A percentile compares a stretch with the other conserved stretches of the same genome.
Conservation (phyloP, 257 asterid species). For the Leonotis leonurus region DNA sequence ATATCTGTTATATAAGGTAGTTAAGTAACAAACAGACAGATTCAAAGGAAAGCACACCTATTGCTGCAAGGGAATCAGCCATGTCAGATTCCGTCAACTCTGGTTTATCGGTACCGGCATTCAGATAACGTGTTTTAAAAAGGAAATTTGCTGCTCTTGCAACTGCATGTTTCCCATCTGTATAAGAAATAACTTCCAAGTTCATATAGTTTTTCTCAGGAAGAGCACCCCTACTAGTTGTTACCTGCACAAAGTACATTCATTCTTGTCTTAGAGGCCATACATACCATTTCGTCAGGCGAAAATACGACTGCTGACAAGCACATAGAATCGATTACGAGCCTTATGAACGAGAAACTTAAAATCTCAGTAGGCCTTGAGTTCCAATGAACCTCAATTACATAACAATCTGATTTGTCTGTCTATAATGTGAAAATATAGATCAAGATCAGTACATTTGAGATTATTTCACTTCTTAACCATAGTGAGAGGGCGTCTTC, state of each 20-base stretch:
- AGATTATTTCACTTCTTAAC: constrained; percentile 33
- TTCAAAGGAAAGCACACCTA: constrained; percentile 36
- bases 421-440: neutral
- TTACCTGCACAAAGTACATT: constrained; percentile 29
- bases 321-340: neutral
- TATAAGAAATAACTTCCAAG: constrained; percentile 62
- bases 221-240: constrained; percentile 23
- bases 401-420: neutral
- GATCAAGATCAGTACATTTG: constrained; percentile 38
- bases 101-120: constrained; percentile 29
- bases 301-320: neutral
- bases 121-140: constrained; percentile 45
- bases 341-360: neutral
- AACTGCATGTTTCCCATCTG: constrained; percentile 82
- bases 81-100: constrained; percentile 65
- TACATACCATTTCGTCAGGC: neutral
- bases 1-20: neutral
- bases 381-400: neutral
- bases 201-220: constrained; percentile 34
- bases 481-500: constrained; percentile 51
- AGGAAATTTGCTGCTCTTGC: constrained; percentile 73
- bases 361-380: too few species aligned
- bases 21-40: neutral
- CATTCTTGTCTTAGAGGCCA: constrained; percentile 17
- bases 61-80: constrained; percentile 55